These are phyloP conservation scores for Pleurotus ostreatus DNA, from an alignment of 768 basidiomycete genomes.

Conservation along the genomic window DNA sequence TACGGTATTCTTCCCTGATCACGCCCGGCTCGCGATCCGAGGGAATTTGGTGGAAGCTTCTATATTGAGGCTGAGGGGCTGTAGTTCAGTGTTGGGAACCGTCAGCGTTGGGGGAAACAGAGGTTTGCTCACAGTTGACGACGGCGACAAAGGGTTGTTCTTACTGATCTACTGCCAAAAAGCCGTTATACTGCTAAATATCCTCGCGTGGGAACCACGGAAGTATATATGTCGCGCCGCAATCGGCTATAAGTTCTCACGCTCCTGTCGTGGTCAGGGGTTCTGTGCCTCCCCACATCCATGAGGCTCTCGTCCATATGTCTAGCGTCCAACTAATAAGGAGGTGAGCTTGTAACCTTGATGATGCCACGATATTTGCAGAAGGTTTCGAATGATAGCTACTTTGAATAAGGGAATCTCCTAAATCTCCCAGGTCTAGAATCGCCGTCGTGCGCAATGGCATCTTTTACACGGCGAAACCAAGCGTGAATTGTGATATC, in stretches of 20 bases:
- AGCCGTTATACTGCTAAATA: slow-evolving; percentile 6
- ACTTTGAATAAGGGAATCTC: too few species aligned
- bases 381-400: too few species aligned
- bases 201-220: slow-evolving; percentile 6
- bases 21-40: slow-evolving; percentile 9
- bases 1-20: slow-evolving; percentile 9
- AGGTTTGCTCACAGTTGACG: neutral
- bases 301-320: slow-evolving; percentile 2
- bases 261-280: neutral
- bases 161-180: slow-evolving; percentile 3
- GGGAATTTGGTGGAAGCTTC: slow-evolving; percentile 1
- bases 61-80: neutral
- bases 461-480: too few species aligned
- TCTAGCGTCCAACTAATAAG: neutral
- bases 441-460: too few species aligned
- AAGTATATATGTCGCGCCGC: slow-evolving; percentile 1
- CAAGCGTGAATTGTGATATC: too few species aligned
- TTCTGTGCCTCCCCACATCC: neutral
- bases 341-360: neutral
- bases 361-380: neutral
- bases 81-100: neutral
- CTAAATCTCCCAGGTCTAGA: too few species aligned
- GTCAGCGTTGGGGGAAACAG: neutral
- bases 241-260: neutral
- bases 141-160: slow-evolving; percentile 9